These are phyloP conservation scores for Solanum lignicaule DNA, from an alignment of 257 asterid species.

Conservation along the genomic window DNA sequence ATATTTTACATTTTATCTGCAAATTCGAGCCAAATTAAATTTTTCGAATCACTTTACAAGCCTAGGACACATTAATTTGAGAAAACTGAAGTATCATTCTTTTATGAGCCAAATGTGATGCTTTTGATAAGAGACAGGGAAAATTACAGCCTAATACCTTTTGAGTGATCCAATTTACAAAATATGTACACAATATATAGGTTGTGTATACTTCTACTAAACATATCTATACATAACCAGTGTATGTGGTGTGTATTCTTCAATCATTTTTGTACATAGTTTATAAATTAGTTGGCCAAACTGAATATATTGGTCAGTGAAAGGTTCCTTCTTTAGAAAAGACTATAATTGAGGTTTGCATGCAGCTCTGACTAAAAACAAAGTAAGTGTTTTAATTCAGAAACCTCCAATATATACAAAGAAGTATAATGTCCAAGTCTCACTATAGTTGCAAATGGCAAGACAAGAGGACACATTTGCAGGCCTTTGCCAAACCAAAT, in stretches of 20 bases:
- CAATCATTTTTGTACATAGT: neutral
- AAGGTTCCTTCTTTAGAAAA: neutral
- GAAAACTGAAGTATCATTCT: neutral
- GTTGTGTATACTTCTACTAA: neutral
- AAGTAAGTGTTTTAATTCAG: neutral
- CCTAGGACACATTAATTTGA: neutral
- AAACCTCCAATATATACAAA: neutral
- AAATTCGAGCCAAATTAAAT: neutral
- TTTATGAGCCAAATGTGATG: neutral
- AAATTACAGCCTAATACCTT: neutral
- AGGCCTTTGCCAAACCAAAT: constrained; percentile 23
- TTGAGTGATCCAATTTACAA: neutral
- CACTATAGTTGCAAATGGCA: constrained; percentile 61
- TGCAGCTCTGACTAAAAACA: neutral
- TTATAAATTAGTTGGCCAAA: too few relatives aligned
- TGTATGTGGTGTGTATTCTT: neutral
- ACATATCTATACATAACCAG: neutral
- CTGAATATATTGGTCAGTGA: neutral
- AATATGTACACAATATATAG: neutral
- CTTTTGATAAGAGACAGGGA: neutral
- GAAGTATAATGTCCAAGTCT: neutral
- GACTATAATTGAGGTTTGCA: neutral
- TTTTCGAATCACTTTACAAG: neutral
- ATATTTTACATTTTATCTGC: neutral
- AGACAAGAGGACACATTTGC: constrained; percentile 21